Evolutionary conservation across 1,284 basidiomycete species (phyloP), one percentile per base, ranked within the genome.

Genomic region (Apiotrichum mycotoxinovorans): DNA sequence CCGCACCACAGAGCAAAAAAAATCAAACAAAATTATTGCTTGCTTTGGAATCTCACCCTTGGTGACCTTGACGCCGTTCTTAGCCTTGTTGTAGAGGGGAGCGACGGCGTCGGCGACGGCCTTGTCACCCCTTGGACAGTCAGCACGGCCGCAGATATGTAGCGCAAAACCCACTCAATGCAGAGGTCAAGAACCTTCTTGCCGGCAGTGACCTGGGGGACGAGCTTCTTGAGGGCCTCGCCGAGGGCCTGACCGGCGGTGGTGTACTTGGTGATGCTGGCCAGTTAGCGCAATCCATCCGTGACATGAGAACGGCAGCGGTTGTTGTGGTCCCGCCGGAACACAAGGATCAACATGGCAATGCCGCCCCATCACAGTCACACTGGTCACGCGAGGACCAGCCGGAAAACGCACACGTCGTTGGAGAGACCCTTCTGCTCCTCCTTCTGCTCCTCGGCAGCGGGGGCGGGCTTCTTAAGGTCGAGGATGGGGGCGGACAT

Each of bases 171-270:
- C 59, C 50, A 77, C 79, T 91, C 87, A 62, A 88, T 78, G 78
- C 90, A 94, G 53, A 98, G 84, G 79, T 97, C 92, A 75, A 95
- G 82, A 42, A 80, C 72, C 69, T 93, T 81, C 78, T 89, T 93
- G 54, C 91, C 94, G 69, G 91, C 88, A 18, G 87, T 83, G 65
- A 81, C 79, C 58, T 86, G 81, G 51, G 84, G 84, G 63, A 95
- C 81, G 68, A 97, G 83, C 80, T 88, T 87, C 81, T 92, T 91
- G 76, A 91, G 84, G 50, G 90, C 91, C 70, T 85, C 83, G 71
- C 88, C 83, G 46, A 90, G 85, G 75, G 96, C 91, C 68, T 96
- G 91, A 60, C 90, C 91, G 26, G 94, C 93, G 30, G 85, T 83
- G 87, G 95, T 79, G 73, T 80, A 81, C 73, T 80, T 79, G 64